Conservation (phyloP, 2,329 filamentous ascomycete species). For the Curvularia lunata region DNA sequence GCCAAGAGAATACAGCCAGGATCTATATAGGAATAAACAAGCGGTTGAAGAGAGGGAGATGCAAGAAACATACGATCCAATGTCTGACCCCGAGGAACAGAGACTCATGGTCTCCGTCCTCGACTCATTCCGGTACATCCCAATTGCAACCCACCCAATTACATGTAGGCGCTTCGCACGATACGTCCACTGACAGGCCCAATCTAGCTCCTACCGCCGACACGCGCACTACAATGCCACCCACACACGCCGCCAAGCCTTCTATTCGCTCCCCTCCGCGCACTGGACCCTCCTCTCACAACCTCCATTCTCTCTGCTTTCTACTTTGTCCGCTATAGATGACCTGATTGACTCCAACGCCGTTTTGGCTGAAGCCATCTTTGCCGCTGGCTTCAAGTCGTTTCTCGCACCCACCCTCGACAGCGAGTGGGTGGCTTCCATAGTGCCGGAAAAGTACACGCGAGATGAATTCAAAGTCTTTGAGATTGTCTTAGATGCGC, state of each 20-base stretch:
- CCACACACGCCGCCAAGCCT: constrained; percentile 86
- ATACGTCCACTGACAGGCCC: constrained; percentile 2
- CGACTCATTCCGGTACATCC: constrained; percentile 80
- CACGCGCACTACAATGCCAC: constrained; percentile 89
- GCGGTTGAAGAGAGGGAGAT: constrained; percentile 53
- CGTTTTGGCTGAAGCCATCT: constrained; percentile 78
- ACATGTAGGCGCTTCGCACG: neutral
- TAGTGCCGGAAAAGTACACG: constrained; percentile 39
- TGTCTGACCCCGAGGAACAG: constrained; percentile 79
- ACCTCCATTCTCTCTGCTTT: constrained; percentile 81
- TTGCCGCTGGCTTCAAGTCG: constrained; percentile 55
- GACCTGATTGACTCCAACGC: constrained; percentile 89
- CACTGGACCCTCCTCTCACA: constrained; percentile 85
- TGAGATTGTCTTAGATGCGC: constrained; percentile 63
- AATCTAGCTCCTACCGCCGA: constrained; percentile 77
- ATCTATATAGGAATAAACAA: neutral
- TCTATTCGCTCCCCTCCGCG: constrained; percentile 83
- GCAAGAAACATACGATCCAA: constrained; percentile 68
- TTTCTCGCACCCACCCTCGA: constrained; percentile 43
- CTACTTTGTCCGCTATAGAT: constrained; percentile 79
- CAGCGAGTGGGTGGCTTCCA: constrained; percentile 42
- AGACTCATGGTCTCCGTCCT: constrained; percentile 80
- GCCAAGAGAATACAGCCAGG: neutral
- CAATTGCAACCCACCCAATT: neutral
- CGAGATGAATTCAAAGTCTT: constrained; percentile 40